Evolutionary conservation across 1,139 yeast species (phyloP), one percentile per base, ranked within the genome.

Genomic region (Saccharomyces hybrid): DNA sequence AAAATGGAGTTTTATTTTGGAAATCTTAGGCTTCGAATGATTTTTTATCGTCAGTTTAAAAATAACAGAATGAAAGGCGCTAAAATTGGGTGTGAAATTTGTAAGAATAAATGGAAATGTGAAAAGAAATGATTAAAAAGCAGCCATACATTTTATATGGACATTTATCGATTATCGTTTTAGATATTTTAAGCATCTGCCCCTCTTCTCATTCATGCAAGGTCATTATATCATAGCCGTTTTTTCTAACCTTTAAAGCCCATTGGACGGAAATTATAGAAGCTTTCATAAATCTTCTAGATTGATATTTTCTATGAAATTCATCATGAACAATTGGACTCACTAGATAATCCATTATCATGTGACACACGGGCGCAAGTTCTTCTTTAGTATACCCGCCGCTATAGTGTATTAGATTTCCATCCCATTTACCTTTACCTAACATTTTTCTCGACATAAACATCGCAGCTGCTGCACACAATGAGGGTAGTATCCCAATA

Each of bases 381-480:
- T 87, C 90, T 32, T 76, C 79, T 57, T 84, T 85, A 31, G 84
- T 80, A 71, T 89, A 90, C n/a, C 96, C 97, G 34, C 97, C 97
- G 42, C 95, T 84, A 70, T 90, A 91, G 70, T 89, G 96, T 54
- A 86, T 82, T 61, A 90, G 76, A 70, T 89, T 90, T 7, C 88
- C 88, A 67, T 84, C 84, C 93, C 93, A 85, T 42, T 88, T 86
- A 30, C 77, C 75, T 64, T 86, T 82, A 42, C 83, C 84, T 62
- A 90, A 76, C 74, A 90, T 88, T 63, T 81, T 78, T 63, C 97
- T 79, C 14, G 97, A 84, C 54, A 91, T 76, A 69, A 84, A 88
- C 96, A 91, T 91, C 47, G 97, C 88, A 41, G 95, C 86, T 3
- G 97, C 97, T 9, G 96, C 84, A 66, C 95, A 84, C 60, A 86